Conservation (phyloP, 2,329 filamentous ascomycete species). For the Fusarium sp. region DNA sequence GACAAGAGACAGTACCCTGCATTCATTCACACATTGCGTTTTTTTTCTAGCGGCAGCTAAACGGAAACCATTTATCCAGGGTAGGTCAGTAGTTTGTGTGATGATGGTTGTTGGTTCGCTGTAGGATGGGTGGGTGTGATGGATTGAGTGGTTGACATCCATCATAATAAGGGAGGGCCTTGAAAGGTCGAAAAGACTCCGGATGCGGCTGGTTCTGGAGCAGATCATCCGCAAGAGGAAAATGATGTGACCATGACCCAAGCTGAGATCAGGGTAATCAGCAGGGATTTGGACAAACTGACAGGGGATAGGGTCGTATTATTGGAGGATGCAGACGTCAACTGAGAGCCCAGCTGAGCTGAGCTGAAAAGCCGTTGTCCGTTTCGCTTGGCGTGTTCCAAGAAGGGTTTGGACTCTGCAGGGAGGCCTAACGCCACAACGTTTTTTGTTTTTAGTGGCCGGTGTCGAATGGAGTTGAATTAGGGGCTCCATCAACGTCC, state of each 20-base stretch:
- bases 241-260: constrained; percentile 30
- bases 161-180: background rate
- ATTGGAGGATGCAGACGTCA: constrained; percentile 35
- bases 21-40: background rate
- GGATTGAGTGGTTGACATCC: background rate
- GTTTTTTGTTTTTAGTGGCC: constrained; percentile 47
- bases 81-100: background rate
- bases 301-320: constrained; percentile 25
- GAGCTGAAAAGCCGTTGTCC: constrained; percentile 48
- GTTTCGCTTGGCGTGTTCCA: constrained; percentile 38
- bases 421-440: constrained; percentile 46
- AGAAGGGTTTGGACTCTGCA: constrained; percentile 31
- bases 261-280: constrained; percentile 38
- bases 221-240: constrained; percentile 20
- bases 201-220: constrained; percentile 13
- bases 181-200: constrained; percentile 6
- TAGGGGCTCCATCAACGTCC: constrained; percentile 41
- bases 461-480: constrained; percentile 28
- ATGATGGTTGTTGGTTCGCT: background rate
- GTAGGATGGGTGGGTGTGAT: constrained; percentile 8
- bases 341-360: constrained; percentile 42
- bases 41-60: background rate
- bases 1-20: background rate
- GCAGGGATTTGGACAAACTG: constrained; percentile 18
- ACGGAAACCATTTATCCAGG: background rate